Base-by-base conservation (phyloP, 768 basidiomycete genomes). In the Fibroporia radiculosa region DNA sequence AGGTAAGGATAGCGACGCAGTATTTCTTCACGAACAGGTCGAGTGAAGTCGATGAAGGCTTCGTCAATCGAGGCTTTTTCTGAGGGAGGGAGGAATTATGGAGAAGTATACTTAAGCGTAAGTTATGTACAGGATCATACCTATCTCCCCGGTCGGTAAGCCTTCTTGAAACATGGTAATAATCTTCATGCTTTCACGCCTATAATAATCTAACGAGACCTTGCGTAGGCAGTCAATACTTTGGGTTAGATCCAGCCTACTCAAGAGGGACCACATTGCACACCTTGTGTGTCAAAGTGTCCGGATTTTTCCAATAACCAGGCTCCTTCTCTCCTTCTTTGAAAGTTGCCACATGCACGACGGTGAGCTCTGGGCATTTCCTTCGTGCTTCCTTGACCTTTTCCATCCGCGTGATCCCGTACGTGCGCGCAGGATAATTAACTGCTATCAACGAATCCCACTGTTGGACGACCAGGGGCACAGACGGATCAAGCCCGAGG, bases 61-160 rank as follows among this genome's bases (percentile, higher is more conserved):
- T 99, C 96, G 56, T 98, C 96, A 27, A 98, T 96, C 0, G 91
- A 95, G 19, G 96, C 96, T 61, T 93, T 96, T 65, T 99, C 95
- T 93, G 60, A 10, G 38, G 10, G 13, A 26, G 8, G n/a, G 14
- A 27, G 11, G 24, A 20, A 19, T 39, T 26, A 12, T 14, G 10
- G 14, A 27, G 45, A 34, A 16, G 6, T n/a, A 34, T 31, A 18
- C 13, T 6, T n/a, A 38, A 14, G 3, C 6, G 20, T 20, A 22
- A 3, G 19, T 19, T 5, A 40, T 23, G 44, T 28, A 19, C 37
- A 18, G 36, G 13, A 6, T 18, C 71, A 55, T 51, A 91, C 92
- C 92, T 43, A 95, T 73, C 68, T 95, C 90, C 18, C 82, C 88
- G 4, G 66, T 74, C 1, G 88, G 82, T 28, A 92, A 68, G 47